Evolutionary conservation across 2,329 filamentous ascomycete genomes (phyloP).

Genomic region (Pseudopyricularia javanii): DNA sequence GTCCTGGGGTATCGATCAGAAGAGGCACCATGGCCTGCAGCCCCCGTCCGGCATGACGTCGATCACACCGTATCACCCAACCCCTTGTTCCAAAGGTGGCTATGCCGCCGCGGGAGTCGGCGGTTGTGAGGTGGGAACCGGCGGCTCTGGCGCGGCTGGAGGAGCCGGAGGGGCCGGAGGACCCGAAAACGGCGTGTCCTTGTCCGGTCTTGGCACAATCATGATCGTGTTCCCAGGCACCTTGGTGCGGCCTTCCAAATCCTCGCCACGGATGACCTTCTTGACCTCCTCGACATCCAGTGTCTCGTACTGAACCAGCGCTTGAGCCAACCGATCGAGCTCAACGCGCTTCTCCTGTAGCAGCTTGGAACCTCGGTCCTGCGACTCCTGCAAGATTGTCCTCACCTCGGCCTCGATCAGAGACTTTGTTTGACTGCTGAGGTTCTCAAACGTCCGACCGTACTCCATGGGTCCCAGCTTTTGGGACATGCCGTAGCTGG

Average conservation of each 20-base stretch:
- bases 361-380: conserved; percentile 59
- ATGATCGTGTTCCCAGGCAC: conserved; percentile 44
- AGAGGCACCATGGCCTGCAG: too few relatives aligned
- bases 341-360: conserved; percentile 68
- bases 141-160: background rate
- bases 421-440: conserved; percentile 78
- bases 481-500: conserved; percentile 78
- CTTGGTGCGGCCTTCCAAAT: conserved; percentile 56
- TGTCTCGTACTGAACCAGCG: conserved; percentile 89
- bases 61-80: background rate
- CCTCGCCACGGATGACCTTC: conserved; percentile 78
- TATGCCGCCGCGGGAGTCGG: background rate
- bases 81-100: background rate
- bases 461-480: conserved; percentile 85
- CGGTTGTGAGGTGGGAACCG: background rate
- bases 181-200: conserved; percentile 8
- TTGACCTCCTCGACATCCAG: conserved; percentile 81
- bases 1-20: too few relatives aligned
- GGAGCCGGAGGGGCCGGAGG: too few relatives aligned
- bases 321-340: conserved; percentile 77
- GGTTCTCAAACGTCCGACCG: conserved; percentile 61
- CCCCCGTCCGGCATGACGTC: too few relatives aligned
- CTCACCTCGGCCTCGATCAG: conserved; percentile 84
- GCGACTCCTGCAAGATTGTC: conserved; percentile 69
- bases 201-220: conserved; percentile 42